phyloP scores from a whole-genome alignment of 1,139 yeast genomes.

The Lodderomyces orthopsilosis region DNA sequence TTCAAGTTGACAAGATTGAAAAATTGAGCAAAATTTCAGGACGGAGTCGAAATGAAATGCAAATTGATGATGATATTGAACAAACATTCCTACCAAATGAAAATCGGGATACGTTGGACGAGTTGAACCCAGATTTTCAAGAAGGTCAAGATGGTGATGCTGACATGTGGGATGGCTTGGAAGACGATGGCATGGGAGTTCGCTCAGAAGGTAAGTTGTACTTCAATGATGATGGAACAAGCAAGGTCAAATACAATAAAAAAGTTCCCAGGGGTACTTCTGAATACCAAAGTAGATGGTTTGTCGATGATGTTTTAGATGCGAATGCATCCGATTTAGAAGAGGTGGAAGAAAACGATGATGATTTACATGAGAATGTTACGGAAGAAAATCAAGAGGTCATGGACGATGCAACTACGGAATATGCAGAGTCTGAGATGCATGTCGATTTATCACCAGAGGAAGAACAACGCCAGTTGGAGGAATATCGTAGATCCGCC shows the following conservation, averaged over 20 bases:
- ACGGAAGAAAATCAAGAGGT: conserved; percentile 18
- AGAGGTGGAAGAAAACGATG: conserved; percentile 22
- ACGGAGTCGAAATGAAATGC: conserved; percentile 25
- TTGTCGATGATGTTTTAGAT: conserved; percentile 55
- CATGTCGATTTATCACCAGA: conserved; percentile 75
- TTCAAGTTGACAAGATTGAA: conserved; percentile 69
- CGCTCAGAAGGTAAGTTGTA: conserved; percentile 71
- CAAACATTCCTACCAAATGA: conserved; percentile 45
- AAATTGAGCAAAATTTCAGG: conserved; percentile 25
- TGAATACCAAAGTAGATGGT: conserved; percentile 93
- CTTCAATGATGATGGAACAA: conserved; percentile 42
- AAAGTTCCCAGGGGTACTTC: conserved; percentile 86
- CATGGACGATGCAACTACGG: conserved; percentile 41
- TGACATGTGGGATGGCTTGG: conserved; percentile 24
- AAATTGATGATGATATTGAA: conserved; percentile 19
- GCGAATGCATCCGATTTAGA: conserved; percentile 51
- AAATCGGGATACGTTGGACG: conserved; percentile 64
- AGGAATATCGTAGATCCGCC: conserved; percentile 63
- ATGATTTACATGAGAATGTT: conserved; percentile 41
- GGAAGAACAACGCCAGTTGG: conserved; percentile 78
- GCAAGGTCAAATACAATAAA: conserved; percentile 26
- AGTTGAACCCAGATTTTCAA: conserved; percentile 59
- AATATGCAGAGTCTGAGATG: conserved; percentile 54
- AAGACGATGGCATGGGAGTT: conserved; percentile 41
- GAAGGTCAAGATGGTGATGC: conserved; percentile 39